Percentiles rank a stretch among this genome's conserved stretches.
Evolutionary conservation across 2,329 filamentous ascomycete genomes (phyloP).

Genomic region (Colletotrichum costaricense): DNA sequence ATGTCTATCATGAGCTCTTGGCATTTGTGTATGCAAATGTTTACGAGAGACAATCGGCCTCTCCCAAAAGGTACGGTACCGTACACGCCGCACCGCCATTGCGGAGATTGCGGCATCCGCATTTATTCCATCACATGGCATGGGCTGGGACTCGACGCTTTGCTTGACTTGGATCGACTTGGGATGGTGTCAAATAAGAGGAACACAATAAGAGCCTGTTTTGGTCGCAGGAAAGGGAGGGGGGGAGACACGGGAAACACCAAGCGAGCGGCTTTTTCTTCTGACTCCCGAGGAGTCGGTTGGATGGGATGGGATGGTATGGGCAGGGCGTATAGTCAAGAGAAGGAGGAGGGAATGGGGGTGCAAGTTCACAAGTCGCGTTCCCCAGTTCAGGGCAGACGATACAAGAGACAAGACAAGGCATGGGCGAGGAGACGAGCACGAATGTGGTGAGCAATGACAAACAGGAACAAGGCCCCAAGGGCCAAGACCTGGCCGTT

Average conservation of each 20-base stretch:
- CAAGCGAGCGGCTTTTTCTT: not conserved
- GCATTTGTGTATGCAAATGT: slow-evolving; percentile 9
- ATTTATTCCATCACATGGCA: slow-evolving; percentile 30
- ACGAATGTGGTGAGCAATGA: not conserved
- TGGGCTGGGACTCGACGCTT: slow-evolving; percentile 24
- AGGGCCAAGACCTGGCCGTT: not conserved
- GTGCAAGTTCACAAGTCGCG: not conserved
- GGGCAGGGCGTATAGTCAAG: slow-evolving; percentile 3
- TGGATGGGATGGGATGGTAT: slow-evolving; percentile 6
- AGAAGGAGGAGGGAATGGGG: not conserved
- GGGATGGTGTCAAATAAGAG: slow-evolving; percentile 18
- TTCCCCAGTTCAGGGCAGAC: not conserved
- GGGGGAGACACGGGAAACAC: not conserved
- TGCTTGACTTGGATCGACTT: slow-evolving; percentile 17
- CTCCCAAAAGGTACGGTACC: not conserved
- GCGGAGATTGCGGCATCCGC: slow-evolving; percentile 32
- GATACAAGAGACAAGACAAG: slow-evolving; percentile 5
- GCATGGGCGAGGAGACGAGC: not conserved
- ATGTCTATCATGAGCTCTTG: slow-evolving; percentile 23
- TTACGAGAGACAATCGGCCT: slow-evolving; percentile 7
- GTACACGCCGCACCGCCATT: not conserved
- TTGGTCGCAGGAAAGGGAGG: not conserved
- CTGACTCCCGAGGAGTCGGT: not conserved
- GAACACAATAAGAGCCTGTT: slow-evolving; percentile 4
- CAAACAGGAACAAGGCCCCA: not conserved